Evolutionary conservation across 177 flowering plant genomes (phyloP), one percentile per base, ranked within the genome.

Genomic region (Vitis hybrid): DNA sequence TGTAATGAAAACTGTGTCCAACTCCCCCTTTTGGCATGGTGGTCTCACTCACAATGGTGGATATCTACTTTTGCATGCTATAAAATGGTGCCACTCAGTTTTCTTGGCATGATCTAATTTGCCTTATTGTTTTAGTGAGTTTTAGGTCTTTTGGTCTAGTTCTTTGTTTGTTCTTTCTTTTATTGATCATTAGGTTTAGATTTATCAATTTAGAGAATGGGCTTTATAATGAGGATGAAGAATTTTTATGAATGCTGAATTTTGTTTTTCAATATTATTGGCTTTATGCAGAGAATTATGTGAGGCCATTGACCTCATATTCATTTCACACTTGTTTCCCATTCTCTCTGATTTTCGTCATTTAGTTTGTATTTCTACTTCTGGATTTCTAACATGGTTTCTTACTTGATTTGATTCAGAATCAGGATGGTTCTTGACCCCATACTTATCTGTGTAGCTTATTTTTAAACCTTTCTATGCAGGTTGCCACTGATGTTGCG

Each of bases 401-500:
- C 49, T 4, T 26, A 26, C 30, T 26, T 7, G 40, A 62, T 13
- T 13, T 60, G 62, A 18, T 12, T 61, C 10, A 15, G 34, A 11
- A 9, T 63, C 1, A 9, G 26, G 54, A 63, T 48, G 15, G 66
- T 49, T 63, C 15, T 45, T 48, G 10, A 63, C n/a, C 26, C 13
- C 10, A 17, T 45, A 17, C 6, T 21, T 21, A 19, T 2, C 40
- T 58, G 15, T 60, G 60, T 30, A 21, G 3, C 62, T 70, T n/a
- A 51, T 52, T 56, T 68, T 56, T 40, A 40, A 45, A 40, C n/a
- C 60, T 70, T 62, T 14, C 5, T 59, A 17, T 83, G 71, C 81
- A 86, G 91, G 89, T 88, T 74, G 91, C 91, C 9, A 88, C 91
- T 26, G 91, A 88, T 79, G 91, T 88, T 80, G 91, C 91, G 64